Conservation (phyloP, 2,329 filamentous ascomycete species). For the Ceratocystis albifundus region DNA sequence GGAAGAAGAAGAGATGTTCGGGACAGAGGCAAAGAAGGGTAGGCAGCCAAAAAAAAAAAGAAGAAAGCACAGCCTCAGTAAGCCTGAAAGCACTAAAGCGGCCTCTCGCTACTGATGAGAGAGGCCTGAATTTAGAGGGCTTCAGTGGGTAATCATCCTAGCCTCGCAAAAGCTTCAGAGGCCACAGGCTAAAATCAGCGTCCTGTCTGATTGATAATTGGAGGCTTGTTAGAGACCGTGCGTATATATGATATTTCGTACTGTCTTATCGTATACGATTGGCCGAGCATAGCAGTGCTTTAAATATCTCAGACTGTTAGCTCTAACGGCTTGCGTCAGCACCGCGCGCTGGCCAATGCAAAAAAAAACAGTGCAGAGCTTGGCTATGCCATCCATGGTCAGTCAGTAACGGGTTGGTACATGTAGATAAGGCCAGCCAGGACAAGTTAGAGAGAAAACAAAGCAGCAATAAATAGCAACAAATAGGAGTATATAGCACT, state of each 20-base stretch:
- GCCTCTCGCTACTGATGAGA: neutral
- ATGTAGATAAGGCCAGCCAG: no score
- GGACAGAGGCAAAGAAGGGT: conserved; percentile 7
- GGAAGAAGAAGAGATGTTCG: neutral
- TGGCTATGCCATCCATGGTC: neutral
- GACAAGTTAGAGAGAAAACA: no score
- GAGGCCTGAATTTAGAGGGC: neutral
- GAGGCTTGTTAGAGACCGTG: neutral
- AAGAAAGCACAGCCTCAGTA: neutral
- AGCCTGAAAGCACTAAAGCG: neutral
- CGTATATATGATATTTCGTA: neutral
- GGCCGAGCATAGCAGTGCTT: neutral
- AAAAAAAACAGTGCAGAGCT: no score
- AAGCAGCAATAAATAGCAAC: no score
- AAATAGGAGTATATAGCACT: no score
- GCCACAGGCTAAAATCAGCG: neutral
- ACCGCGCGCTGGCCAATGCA: neutral
- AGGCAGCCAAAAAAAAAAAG: neutral
- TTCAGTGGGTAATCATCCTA: neutral
- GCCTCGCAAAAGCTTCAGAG: neutral
- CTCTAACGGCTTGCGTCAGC: conserved; percentile 10
- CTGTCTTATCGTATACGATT: neutral
- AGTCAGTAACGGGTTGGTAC: no score
- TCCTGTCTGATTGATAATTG: no score
- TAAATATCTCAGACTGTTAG: neutral